Percentiles rank a stretch among this genome's conserved stretches.
phyloP scores from a whole-genome alignment of 768 basidiomycete species.

The Lactifluus volemus region DNA sequence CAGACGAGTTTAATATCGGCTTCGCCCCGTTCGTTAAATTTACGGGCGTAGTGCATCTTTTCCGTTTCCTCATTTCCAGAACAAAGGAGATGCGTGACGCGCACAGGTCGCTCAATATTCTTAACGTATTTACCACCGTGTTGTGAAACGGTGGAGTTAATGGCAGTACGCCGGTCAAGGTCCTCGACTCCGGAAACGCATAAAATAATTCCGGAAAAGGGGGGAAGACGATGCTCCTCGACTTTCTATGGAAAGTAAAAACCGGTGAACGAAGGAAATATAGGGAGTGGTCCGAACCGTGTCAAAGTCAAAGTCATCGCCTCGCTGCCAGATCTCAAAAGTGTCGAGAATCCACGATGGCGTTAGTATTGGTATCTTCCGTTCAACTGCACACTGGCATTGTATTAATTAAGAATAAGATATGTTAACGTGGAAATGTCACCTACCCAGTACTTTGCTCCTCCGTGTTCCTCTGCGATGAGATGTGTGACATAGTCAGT shows the following conservation, averaged over 20 bases:
- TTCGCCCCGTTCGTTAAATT: constrained; percentile 61
- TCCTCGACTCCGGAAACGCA: constrained; percentile 72
- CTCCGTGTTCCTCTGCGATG: constrained; percentile 69
- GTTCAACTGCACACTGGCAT: constrained; percentile 69
- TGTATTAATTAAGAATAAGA: background rate
- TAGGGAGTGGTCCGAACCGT: constrained; percentile 33
- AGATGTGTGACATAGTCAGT: constrained; percentile 87
- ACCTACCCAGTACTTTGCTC: constrained; percentile 74
- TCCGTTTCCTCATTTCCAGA: constrained; percentile 55
- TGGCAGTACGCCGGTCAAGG: constrained; percentile 46
- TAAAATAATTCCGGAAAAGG: constrained; percentile 63
- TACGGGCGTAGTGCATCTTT: constrained; percentile 73
- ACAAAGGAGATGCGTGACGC: constrained; percentile 81
- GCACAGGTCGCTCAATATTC: constrained; percentile 67
- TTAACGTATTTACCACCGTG: constrained; percentile 66
- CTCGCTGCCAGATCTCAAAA: constrained; percentile 66
- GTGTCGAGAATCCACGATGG: constrained; percentile 71
- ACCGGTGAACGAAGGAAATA: background rate
- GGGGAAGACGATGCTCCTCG: constrained; percentile 51
- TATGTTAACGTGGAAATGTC: background rate
- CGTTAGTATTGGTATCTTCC: constrained; percentile 68
- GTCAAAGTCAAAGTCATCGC: constrained; percentile 66
- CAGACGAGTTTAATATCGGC: constrained; percentile 74
- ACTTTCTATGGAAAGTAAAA: constrained; percentile 40
- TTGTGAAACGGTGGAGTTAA: constrained; percentile 49